Conservation (phyloP, 306 rosid species). For the Albizia julibrissin region DNA sequence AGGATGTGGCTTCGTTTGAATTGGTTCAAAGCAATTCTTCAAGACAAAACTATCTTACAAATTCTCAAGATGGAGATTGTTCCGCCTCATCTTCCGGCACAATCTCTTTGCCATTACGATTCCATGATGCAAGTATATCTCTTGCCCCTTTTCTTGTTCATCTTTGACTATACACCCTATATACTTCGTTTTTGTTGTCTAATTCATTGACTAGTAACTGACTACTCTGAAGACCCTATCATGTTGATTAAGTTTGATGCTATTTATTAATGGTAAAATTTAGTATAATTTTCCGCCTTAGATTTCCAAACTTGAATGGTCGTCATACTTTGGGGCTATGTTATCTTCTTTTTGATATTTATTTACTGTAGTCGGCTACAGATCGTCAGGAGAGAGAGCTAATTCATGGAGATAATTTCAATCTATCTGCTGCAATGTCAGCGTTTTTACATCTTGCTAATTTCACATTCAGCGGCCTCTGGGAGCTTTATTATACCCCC, state of each 20-base stretch:
- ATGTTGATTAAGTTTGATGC: not conserved
- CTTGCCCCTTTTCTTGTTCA: not conserved
- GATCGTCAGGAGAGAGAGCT: constrained; percentile 96
- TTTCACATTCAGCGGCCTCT: too few species aligned
- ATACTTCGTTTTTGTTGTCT: not conserved
- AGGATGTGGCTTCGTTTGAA: too few species aligned
- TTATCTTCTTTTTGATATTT: constrained; percentile 1
- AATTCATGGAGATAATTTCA: constrained; percentile 88
- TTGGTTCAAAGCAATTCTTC: too few species aligned
- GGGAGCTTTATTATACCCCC: too few species aligned
- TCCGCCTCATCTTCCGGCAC: too few species aligned
- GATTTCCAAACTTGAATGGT: constrained; percentile 2
- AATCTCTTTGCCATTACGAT: too few species aligned
- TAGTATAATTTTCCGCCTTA: not conserved
- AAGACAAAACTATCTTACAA: too few species aligned
- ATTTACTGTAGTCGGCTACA: constrained; percentile 39
- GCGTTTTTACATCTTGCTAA: constrained; percentile 51
- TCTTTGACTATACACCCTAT: not conserved
- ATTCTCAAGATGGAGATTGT: too few species aligned
- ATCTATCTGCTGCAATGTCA: constrained; percentile 95
- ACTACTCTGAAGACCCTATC: not conserved
- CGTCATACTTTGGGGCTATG: not conserved
- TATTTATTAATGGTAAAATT: not conserved
- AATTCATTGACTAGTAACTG: not conserved
- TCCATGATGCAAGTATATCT: too few species aligned